A percentile compares a stretch with the other conserved stretches of the same genome.
Conservation (phyloP, 2,329 filamentous ascomycete species). For the Madurella fahalii region DNA sequence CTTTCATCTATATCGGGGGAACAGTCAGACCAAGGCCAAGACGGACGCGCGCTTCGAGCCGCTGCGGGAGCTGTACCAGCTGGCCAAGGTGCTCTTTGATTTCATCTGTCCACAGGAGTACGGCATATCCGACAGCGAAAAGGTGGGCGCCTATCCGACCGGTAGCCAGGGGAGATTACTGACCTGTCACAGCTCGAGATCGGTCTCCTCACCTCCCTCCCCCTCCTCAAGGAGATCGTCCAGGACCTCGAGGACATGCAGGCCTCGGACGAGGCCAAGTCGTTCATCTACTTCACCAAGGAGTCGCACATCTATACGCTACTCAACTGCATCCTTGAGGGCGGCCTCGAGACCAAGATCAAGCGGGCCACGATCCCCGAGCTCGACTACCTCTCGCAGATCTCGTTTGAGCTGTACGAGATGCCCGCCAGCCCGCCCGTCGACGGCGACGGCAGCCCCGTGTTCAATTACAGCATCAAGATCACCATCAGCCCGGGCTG, state of each 20-base stretch:
- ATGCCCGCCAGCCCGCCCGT: constrained; percentile 66
- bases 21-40: constrained; percentile 70
- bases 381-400: constrained; percentile 94
- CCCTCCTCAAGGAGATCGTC: constrained; percentile 92
- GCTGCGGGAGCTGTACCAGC: constrained; percentile 84
- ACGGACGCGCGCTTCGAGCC: constrained; percentile 81
- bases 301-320: constrained; percentile 98
- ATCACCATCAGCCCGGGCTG: constrained; percentile 95
- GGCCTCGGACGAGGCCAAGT: constrained; percentile 88
- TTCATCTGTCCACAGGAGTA: constrained; percentile 99
- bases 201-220: constrained; percentile 86
- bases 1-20: constrained; percentile 84
- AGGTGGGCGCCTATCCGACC: constrained; percentile 39
- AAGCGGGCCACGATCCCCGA: constrained; percentile 92
- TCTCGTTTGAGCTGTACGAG: constrained; percentile 97
- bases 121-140: constrained; percentile 90
- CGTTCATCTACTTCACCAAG: constrained; percentile 98
- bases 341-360: constrained; percentile 95
- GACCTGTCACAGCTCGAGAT: constrained; percentile 67
- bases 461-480: constrained; percentile 90
- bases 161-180: not conserved
- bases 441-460: constrained; percentile 56
- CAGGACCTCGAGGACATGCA: constrained; percentile 96
- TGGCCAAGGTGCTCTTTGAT: constrained; percentile 93
- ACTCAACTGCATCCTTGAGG: constrained; percentile 95